Evolutionary conservation across 441 rosid genomes (phyloP), one percentile per base, ranked within the genome.

Genomic region (Adansonia gregorii): DNA sequence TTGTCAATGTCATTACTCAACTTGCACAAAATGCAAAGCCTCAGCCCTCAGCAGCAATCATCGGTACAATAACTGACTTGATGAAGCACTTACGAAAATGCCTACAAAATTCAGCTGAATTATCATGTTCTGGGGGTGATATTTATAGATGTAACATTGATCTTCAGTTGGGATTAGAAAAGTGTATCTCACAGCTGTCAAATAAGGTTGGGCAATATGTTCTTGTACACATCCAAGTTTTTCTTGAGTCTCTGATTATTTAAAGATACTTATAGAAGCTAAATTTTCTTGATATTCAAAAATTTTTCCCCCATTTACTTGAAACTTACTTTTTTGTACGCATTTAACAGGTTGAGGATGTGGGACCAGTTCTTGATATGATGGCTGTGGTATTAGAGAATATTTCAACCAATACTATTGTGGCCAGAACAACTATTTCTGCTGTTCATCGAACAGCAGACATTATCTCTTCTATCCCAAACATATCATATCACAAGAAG

Each of bases 301-400:
- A 35, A 75, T 49, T 6, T 14, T 49, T 75, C 39, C 39, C 14
- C 72, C 48, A 51, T 51, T 64, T 51, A 17, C 72, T 20, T 51
- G 72, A 48, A 49, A 35, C 69, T 58, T 58, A 51, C 45, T 52
- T 65, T 35, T 51, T 51, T 75, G 39, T 22, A 64, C 65, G 60
- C 35, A 48, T 65, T 72, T 79, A 61, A 76, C 87, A 96, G 99
- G 93, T 96, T 75, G 96, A 94, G 80, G 99, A 96, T 83, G 87
- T 81, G 66, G 98, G 99, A 74, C 97, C 93, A 22, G 85, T 94
- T 86, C 94, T 94, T 85, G 99, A 96, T 88, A 89, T 84, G 86
- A 80, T 96, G 88, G 96, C 98, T 73, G 89, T 92, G 76, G 85
- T 93, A 76, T 86, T 94, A 65, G 99, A 96, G 88, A 90, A 89